phyloP scores from a whole-genome alignment of 2,329 filamentous ascomycete species.

The Leptographium flavum region DNA sequence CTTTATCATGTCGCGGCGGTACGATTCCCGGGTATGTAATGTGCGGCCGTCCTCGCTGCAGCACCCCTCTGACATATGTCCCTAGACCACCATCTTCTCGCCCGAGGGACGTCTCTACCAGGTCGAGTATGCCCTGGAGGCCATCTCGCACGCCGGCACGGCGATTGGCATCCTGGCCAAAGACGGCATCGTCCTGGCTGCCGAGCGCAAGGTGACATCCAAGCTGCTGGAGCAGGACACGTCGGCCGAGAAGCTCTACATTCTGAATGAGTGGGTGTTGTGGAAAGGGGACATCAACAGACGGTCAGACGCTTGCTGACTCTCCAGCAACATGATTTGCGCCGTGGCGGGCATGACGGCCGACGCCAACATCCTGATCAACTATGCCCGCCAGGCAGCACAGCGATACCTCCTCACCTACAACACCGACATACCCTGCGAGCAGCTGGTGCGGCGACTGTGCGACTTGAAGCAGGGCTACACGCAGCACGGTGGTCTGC shows the following conservation, averaged over 20 bases:
- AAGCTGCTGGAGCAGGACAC: slow-evolving; percentile 99
- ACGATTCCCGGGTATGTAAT: slow-evolving; percentile 92
- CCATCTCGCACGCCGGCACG: slow-evolving; percentile 95
- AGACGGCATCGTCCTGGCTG: slow-evolving; percentile 95
- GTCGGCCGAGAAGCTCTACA: slow-evolving; percentile 98
- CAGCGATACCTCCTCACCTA: slow-evolving; percentile 97
- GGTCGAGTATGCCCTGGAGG: slow-evolving; percentile 97
- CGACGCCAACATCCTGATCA: slow-evolving; percentile 99
- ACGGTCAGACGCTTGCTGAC: no score
- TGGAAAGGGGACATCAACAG: no score
- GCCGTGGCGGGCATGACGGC: slow-evolving; percentile 98
- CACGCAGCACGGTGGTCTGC: slow-evolving; percentile 95
- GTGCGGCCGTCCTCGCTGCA: slow-evolving; percentile 17
- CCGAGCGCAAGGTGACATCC: slow-evolving; percentile 97
- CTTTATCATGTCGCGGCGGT: slow-evolving; percentile 78
- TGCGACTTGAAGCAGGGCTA: slow-evolving; percentile 99
- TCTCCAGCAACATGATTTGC: slow-evolving; percentile 92
- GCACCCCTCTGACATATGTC: slow-evolving; percentile 5
- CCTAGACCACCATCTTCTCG: slow-evolving; percentile 96
- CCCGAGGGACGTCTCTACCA: slow-evolving; percentile 97
- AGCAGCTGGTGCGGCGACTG: slow-evolving; percentile 89
- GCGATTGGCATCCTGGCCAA: slow-evolving; percentile 93
- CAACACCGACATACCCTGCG: slow-evolving; percentile 99
- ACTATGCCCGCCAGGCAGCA: slow-evolving; percentile 93
- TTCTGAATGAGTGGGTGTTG: slow-evolving; percentile 78